Base-by-base conservation (phyloP, 1,139 yeast genomes). In the Yamadazyma spencermartinsiae region DNA sequence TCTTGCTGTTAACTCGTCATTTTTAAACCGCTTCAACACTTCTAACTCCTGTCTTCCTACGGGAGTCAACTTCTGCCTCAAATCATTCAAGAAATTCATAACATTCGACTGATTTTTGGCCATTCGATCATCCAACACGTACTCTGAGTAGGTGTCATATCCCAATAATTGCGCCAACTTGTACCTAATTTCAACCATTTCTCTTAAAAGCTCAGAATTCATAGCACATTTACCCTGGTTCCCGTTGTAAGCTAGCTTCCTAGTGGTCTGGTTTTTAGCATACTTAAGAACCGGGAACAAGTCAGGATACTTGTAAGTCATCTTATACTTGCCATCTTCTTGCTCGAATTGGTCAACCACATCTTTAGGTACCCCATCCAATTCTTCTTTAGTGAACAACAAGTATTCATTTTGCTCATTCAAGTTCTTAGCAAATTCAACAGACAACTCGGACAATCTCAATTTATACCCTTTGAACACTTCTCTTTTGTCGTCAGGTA, bases 251-350 rank as follows among this genome's bases (percentile, higher is more conserved):
- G 88, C 87, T 15, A 58, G 54, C 56, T 79, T 81, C 60, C 96
- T 75, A 2, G 94, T 84, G 12, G 73, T 75, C 30, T 80, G 75
- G 45, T 65, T 64, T 41, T 72, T 68, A 33, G 94, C 90, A 56
- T 79, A 77, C 56, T 83, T 82, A 58, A 85, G 63, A n/a, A 82
- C 82, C 0, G 95, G 95, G 48, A 82, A 65, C 37, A 83, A 63
- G 54, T 86, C 95, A 4, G 95, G 92, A 53, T 85, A 84, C 58
- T 86, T 85, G 67, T 76, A 86, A 3, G 94, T 82, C 68, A 87
- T 82, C 56, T 82, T 82, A 54, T 63, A 73, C 52, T 74, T 74
- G 11, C 74, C 80, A 33, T 64, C 71, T 13, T 63, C 57, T 43
- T 63, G 60, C 40, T 77, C 82, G 52, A 81, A 84, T 52, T 76